phyloP scores from a whole-genome alignment of 192 early-diverging fungal species.

The Jimgerdemannia flammicorona region DNA sequence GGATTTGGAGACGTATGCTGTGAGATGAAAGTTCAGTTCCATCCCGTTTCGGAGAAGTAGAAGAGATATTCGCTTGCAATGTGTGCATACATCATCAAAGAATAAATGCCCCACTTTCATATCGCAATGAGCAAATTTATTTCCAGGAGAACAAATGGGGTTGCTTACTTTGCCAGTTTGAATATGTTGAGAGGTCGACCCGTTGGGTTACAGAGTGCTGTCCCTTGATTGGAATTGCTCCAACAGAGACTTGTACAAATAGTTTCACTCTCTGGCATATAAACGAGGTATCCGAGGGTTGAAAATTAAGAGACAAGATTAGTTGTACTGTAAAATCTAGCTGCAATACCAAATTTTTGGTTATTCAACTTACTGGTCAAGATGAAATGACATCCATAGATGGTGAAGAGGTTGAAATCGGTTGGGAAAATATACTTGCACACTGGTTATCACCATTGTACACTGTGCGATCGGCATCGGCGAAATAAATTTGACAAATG shows the following conservation, averaged over 20 bases:
- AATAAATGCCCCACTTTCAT: background rate
- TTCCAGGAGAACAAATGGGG: conserved; percentile 11
- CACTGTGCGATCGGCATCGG: no score
- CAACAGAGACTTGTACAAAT: conserved; percentile 39
- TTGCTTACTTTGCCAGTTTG: conserved; percentile 25
- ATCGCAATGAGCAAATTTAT: no score
- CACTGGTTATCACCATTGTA: background rate
- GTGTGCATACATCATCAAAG: no score
- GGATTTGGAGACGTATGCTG: conserved; percentile 27
- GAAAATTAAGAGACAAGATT: no score
- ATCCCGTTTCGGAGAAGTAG: conserved; percentile 44
- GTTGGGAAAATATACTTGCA: background rate
- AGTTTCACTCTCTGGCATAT: conserved; percentile 33
- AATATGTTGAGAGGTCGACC: conserved; percentile 19
- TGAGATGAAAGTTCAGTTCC: conserved; percentile 27
- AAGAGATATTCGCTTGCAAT: conserved; percentile 17
- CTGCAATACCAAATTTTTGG: background rate
- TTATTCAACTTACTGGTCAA: conserved; percentile 30
- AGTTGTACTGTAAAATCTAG: background rate
- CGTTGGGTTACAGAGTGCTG: conserved; percentile 15
- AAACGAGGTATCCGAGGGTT: conserved; percentile 36
- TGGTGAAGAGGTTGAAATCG: conserved; percentile 6
- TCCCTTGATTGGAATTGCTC: conserved; percentile 23
- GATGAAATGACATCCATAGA: conserved; percentile 25
- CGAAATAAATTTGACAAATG: no score